Base-by-base conservation (phyloP, 1,284 basidiomycete species). In the Volvariella surrecta region DNA sequence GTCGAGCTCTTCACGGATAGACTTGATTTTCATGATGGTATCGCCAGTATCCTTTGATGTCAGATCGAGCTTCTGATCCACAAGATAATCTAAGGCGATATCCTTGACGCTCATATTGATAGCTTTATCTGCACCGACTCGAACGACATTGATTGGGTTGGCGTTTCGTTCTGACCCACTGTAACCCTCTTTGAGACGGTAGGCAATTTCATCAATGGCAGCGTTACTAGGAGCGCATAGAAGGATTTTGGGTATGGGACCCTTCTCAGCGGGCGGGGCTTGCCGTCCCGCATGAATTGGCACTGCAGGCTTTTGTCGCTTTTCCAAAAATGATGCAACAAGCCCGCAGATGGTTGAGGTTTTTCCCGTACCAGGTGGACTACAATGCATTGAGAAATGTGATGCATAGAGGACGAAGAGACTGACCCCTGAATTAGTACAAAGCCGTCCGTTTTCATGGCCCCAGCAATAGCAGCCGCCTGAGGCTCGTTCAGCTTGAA, bases 161-260 rank as follows among this genome's bases (percentile, higher is more conserved):
- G 71, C 64, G 42, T 68, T 67, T 39, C 78, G 80, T 19, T 76
- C 68, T 8, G 77, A 61, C 16, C 76, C 71, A 28, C 79, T 73
- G 28, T 87, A 77, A 3, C 88, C 84, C 30, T 89, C 81, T 59
- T 88, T 89, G 32, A 98, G 66, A 44, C 96, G 84, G 55, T 80
- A 79, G 4, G 91, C 90, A 19, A 99, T 84, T 66, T 99, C 96
- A 58, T 99, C 94, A 42, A 99, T 95, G 32, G 96, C 96, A 11
- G 96, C 96, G 60, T 99, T 99, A 69, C 90, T 95, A 1, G 96
- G 96, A 0, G 96, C 96, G 58, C 96, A 99, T 20, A 99, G 72
- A 13, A 99, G 74, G 37, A 99, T 71, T 60, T 96, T 96, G 46
- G 79, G 66, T 2, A 71, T 62, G 1, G 70, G 58, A n/a, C 64